Evolutionary conservation across 2,329 filamentous ascomycete species (phyloP).

Genomic region (Stemphylium lycopersici): DNA sequence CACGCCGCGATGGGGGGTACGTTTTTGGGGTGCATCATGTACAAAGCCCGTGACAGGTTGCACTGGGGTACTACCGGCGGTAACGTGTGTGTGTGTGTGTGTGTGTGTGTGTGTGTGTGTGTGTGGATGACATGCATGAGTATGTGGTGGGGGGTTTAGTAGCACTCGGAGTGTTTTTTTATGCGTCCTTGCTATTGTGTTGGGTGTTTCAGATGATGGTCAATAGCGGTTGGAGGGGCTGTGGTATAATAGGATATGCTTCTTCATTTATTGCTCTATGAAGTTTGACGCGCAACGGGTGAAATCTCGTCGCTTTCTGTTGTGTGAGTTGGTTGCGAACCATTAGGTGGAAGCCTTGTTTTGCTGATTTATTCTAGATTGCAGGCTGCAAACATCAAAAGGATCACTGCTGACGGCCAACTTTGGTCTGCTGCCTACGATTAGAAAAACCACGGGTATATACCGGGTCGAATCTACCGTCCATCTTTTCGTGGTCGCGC

Average conservation of each 20-base stretch:
- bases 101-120: neutral
- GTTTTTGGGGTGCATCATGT: neutral
- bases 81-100: neutral
- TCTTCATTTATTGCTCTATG: neutral
- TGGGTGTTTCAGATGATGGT: conserved; percentile 24
- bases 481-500: conserved; percentile 10
- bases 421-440: neutral
- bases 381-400: neutral
- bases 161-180: neutral
- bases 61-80: neutral
- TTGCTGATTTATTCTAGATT: neutral
- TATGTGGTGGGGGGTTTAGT: neutral
- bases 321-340: neutral
- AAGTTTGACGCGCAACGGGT: neutral
- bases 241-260: conserved; percentile 11
- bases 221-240: conserved; percentile 17
- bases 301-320: neutral
- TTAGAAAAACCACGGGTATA: neutral
- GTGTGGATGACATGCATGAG: neutral
- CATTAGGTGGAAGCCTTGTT: neutral
- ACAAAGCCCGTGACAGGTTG: neutral
- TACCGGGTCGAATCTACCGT: conserved; percentile 3
- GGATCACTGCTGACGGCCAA: neutral
- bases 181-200: conserved; percentile 34
- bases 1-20: no score